Evolutionary conservation across 2,329 filamentous ascomycete species (phyloP), one percentile per base, ranked within the genome.

Genomic region (Tolypocladium ovalisporum): DNA sequence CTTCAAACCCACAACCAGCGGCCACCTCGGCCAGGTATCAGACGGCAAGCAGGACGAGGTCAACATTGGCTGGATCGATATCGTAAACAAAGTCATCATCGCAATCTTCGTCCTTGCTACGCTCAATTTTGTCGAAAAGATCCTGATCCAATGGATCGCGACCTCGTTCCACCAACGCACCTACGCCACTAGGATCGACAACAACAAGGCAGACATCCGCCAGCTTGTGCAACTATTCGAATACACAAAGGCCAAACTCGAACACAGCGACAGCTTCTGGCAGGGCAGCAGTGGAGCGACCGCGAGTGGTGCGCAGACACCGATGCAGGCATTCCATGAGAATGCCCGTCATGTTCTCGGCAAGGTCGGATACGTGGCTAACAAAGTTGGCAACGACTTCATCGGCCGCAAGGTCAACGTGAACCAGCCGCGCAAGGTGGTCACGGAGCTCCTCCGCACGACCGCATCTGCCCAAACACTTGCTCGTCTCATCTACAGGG

Each of bases 101-200:
- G 81, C 89, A 2, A 68, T 95, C n/a, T 92, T 97, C 64, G 87
- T 95, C 17, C 82, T 89, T 60, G 82, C 85, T 0, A 78, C 85
- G 3, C 76, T 97, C 60, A 97, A 97, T 71, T 87, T 94, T 59
- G 78, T 87, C 55, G 92, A 97, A 71, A 97, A 97, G 76, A 88
- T 97, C 59, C 82, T 96, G 63, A 96, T 97, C 57, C 92, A 97
- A 68, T 86, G 96, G 73, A 96, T 97, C 63, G 92, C 93, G 36
- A 92, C 92, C 58, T 91, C 88, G 60, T 97, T 97, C 72, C 93
- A 97, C 70, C 78, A 89, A 58, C 83, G 93, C 51, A 97, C 93
- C 0, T 97, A 97, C 66, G 86, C 89, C 29, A 90, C 93, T 64
- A 81, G 93, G 19, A 97, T 97, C 65, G 90, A 94, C 60, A 80